Base-by-base conservation (phyloP, 2,329 filamentous ascomycete species). In the Xylaria arbuscula region DNA sequence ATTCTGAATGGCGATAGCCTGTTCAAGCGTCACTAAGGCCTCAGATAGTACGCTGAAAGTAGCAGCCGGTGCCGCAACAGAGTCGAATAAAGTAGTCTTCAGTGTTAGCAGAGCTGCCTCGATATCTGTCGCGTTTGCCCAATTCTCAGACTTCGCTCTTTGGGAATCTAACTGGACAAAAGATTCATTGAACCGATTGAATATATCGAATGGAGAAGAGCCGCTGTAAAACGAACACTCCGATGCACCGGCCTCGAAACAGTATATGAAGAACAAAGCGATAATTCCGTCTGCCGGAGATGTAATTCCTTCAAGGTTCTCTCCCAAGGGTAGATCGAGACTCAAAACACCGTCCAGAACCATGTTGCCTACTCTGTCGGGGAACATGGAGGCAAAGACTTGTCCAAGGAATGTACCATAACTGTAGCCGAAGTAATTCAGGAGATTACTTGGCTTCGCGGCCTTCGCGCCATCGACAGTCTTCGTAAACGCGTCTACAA, bases 401-500 rank as follows among this genome's bases (percentile, higher is more conserved):
- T 67, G 65, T 1, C 65, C 65, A 5, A 67, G 65, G 32, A 67
- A 67, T 36, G 65, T 67, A 0, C 60, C 65, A 28, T 67, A 67
- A 38, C 65, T 67, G 17, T 67, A 64, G n/a, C 65, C 65, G 40
- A 67, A 67, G 38, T 67, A 67, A 34, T 67, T 59, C 9, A 67
- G 60, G 3, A 67, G 60, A 13, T 67, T 38, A 24, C 60, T 67
- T 53, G 65, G 45, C 34, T 59, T 63, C 13, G 47, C 65, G 9
- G 60, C 48, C 32, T 24, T 57, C 9, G 48, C 11, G 6, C 60
- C 65, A 38, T 67, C 65, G 15, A n/a, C 17, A 19, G 65, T 67
- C 22, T 53, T 55, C 15, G 60, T 28, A 17, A 67, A 67, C 13
- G 65, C 65, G 22, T 67, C 54, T 13, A 67, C 60, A 11, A 67